Base-by-base conservation (phyloP, 352 stramenopile genomes). In the Phytophthora melonis region DNA sequence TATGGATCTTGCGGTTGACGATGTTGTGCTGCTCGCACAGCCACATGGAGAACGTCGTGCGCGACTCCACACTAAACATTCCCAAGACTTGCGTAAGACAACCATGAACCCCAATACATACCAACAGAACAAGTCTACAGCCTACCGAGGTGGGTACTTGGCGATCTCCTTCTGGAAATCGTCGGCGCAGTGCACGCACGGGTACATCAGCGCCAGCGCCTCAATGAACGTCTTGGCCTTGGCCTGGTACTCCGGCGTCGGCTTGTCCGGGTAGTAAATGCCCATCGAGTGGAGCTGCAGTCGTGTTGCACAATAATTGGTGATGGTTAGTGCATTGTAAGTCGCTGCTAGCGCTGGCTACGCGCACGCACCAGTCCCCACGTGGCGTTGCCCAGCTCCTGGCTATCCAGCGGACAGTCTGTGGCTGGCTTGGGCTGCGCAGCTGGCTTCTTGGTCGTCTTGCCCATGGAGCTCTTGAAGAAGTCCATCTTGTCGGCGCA, bases 11-110 rank as follows among this genome's bases (percentile, higher is more conserved):
- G 77, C 97, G 88, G 82, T 99, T 99, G 32, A 99, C 97, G 55
- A 95, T 79, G 82, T 99, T 99, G 86, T 99, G 98, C 77, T 99
- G 96, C 70, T 99, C 91, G 74, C 98, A 99, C 16, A 99, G 80
- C 97, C 97, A 99, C 70, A 98, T 72, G 30, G 95, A 98, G 49
- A 99, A 93, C 55, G 90, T 94, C 75, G 90, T 86, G 58, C 97
- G 91, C 61, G 93, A 98, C 77, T 98, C 91, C 23, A 98, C 90
- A 52, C 93, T 94, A 63, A 2, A 32, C 52, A 41, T 72, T 47
- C 25, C 18, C 19, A 50, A 49, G 7, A 61, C 49, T n/a, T 32
- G 27, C 19, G 13, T 64, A 14, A 64, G 6, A 50, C 50, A 45
- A 36, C 25, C 16, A 54, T 23, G 47, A 21, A 47, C 21, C n/a